Conservation (phyloP, 192 early-diverging fungal genomes). For the Backusella luteola region DNA sequence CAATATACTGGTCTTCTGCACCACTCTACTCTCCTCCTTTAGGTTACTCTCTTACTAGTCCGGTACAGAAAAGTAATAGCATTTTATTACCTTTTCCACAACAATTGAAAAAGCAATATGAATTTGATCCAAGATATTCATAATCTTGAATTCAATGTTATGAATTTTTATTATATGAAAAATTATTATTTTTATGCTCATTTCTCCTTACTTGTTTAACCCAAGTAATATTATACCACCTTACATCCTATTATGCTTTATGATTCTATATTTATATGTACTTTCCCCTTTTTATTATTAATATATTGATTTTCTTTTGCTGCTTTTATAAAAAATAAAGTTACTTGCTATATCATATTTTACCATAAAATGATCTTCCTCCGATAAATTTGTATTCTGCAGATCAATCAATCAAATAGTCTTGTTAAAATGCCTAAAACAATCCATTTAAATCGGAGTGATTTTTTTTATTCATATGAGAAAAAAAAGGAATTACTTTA, state of each 20-base stretch:
- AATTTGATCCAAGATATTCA: neutral
- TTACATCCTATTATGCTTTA: neutral
- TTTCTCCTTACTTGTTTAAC: neutral
- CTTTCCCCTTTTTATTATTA: slow-evolving; percentile 4
- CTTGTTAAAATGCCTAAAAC: neutral
- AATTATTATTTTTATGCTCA: neutral
- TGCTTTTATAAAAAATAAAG: neutral
- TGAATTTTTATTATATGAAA: neutral
- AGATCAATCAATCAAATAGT: neutral
- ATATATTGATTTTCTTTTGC: neutral
- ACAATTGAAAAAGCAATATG: neutral
- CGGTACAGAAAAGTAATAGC: neutral
- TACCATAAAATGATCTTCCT: neutral
- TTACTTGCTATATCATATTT: neutral
- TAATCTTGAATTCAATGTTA: neutral
- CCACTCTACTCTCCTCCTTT: neutral
- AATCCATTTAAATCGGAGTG: neutral
- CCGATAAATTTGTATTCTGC: neutral
- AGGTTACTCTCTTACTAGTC: neutral
- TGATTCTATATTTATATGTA: slow-evolving; percentile 6
- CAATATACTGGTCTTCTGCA: neutral
- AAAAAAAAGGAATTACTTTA: neutral
- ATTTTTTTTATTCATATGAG: neutral
- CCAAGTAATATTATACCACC: neutral
- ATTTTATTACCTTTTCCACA: neutral